phyloP scores from a whole-genome alignment of 352 stramenopile genomes.

The Globisporangium paroecandrum region DNA sequence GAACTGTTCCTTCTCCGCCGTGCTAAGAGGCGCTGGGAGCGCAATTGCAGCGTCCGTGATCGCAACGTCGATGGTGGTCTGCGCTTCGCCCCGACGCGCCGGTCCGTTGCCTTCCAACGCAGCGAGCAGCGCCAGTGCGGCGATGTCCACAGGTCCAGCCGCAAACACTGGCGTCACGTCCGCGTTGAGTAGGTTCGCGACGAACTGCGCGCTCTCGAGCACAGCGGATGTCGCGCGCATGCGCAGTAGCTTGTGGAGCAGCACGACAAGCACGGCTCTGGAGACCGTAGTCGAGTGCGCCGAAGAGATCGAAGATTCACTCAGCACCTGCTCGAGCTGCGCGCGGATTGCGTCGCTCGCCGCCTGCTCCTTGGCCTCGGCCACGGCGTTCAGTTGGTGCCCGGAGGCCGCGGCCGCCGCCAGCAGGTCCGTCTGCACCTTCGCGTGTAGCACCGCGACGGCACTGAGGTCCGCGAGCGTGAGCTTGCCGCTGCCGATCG shows the following conservation, averaged over 20 bases:
- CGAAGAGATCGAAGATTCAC: slow-evolving; percentile 13
- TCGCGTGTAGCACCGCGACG: slow-evolving; percentile 45
- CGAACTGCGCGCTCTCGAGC: slow-evolving; percentile 37
- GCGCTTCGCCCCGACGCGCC: slow-evolving; percentile 17
- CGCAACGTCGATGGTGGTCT: slow-evolving; percentile 19
- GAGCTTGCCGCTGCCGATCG: slow-evolving; percentile 50
- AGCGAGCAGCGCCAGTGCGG: slow-evolving; percentile 27
- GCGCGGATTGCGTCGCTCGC: slow-evolving; percentile 16
- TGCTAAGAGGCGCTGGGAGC: slow-evolving; percentile 37
- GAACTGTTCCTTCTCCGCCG: slow-evolving; percentile 36
- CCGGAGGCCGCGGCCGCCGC: not conserved
- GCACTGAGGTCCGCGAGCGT: slow-evolving; percentile 56
- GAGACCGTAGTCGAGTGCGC: slow-evolving; percentile 11
- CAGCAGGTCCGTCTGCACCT: slow-evolving; percentile 35
- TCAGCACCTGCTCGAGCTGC: slow-evolving; percentile 12
- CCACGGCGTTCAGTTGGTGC: slow-evolving; percentile 6
- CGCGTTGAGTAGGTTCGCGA: slow-evolving; percentile 60
- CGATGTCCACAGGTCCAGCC: slow-evolving; percentile 22
- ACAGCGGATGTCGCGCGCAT: slow-evolving; percentile 24
- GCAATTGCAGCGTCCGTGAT: slow-evolving; percentile 27
- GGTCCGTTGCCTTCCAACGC: slow-evolving; percentile 28
- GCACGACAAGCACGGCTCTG: slow-evolving; percentile 29
- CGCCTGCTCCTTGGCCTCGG: slow-evolving; percentile 11
- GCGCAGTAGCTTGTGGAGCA: slow-evolving; percentile 23
- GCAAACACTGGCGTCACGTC: slow-evolving; percentile 37